A percentile compares a stretch with the other conserved stretches of the same genome.
Conservation (phyloP, 2,329 filamentous ascomycete species). For the Ophiosphaerella korrae region DNA sequence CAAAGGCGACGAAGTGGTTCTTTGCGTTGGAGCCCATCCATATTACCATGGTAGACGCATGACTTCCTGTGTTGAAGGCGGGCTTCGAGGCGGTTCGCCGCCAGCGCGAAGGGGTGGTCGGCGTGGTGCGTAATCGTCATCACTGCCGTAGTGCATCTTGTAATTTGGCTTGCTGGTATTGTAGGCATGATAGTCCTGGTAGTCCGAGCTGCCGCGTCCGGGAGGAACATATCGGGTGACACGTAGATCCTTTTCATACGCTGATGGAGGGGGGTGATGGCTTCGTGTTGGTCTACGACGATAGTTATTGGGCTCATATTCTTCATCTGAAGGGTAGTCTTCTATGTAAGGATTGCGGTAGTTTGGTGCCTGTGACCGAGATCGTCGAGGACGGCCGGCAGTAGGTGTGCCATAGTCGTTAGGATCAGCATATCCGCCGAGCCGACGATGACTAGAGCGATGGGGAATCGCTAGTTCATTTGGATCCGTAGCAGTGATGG, state of each 20-base stretch:
- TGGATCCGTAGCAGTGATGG: slow-evolving; percentile 10
- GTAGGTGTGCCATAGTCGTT: slow-evolving; percentile 12
- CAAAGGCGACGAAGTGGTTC: slow-evolving; percentile 52
- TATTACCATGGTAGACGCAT: slow-evolving; percentile 41
- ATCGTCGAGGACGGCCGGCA: background rate
- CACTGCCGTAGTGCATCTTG: slow-evolving; percentile 31
- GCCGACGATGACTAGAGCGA: slow-evolving; percentile 9
- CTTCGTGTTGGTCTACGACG: slow-evolving; percentile 28
- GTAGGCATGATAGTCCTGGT: slow-evolving; percentile 13
- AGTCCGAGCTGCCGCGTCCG: slow-evolving; percentile 22
- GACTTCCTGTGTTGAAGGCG: slow-evolving; percentile 44
- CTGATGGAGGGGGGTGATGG: slow-evolving; percentile 31
- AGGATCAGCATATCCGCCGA: slow-evolving; percentile 18
- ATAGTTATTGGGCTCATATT: slow-evolving; percentile 27
- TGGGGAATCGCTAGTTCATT: slow-evolving; percentile 11
- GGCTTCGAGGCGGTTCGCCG: slow-evolving; percentile 25
- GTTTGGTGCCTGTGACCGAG: no score
- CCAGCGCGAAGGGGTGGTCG: slow-evolving; percentile 12
- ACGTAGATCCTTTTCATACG: slow-evolving; percentile 23
- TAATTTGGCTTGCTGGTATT: slow-evolving; percentile 28
- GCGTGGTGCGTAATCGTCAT: slow-evolving; percentile 17
- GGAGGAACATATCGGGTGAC: slow-evolving; percentile 17
- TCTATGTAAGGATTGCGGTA: slow-evolving; percentile 29
- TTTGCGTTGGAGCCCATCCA: slow-evolving; percentile 46
- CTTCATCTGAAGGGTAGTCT: slow-evolving; percentile 36